A percentile compares a stretch with the other conserved stretches of the same genome.
These are phyloP conservation scores for Odontarrhena argentea DNA, from an alignment of 345 rosid genomes.

Conservation along the genomic window DNA sequence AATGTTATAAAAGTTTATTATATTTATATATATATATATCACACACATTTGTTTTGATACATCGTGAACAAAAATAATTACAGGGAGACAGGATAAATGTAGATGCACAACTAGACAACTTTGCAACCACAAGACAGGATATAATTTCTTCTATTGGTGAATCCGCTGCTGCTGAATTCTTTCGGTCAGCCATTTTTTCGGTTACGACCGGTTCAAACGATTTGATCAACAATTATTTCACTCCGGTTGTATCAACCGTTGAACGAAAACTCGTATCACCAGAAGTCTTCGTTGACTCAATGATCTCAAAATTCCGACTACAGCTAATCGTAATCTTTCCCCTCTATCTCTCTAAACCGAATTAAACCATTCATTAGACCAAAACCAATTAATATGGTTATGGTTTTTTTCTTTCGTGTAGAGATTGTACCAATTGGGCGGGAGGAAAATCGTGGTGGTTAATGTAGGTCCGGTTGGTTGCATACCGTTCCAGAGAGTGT, in stretches of 20 bases:
- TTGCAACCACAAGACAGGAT: slow-evolving; percentile 44
- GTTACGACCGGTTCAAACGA: slow-evolving; percentile 78
- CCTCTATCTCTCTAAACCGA: slow-evolving; percentile 7
- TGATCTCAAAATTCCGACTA: slow-evolving; percentile 56
- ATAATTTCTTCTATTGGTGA: slow-evolving; percentile 42
- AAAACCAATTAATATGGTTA: background rate
- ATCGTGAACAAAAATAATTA: slow-evolving; percentile 2
- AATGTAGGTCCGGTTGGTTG: slow-evolving; percentile 82
- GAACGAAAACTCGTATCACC: slow-evolving; percentile 51
- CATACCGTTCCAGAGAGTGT: slow-evolving; percentile 63
- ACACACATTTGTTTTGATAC: background rate
- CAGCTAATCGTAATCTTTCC: slow-evolving; percentile 55
- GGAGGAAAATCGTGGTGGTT: slow-evolving; percentile 59
- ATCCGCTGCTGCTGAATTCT: slow-evolving; percentile 45
- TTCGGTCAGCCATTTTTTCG: slow-evolving; percentile 51
- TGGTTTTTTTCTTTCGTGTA: slow-evolving; percentile 32
- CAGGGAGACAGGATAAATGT: slow-evolving; percentile 71
- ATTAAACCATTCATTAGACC: background rate
- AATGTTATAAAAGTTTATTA: too few relatives aligned
- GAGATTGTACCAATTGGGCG: slow-evolving; percentile 70
- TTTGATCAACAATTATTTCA: slow-evolving; percentile 67
- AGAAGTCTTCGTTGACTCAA: slow-evolving; percentile 46
- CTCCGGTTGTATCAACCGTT: slow-evolving; percentile 52
- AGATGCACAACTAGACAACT: slow-evolving; percentile 51
- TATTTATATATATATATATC: too few relatives aligned